phyloP scores from a whole-genome alignment of 371 early-diverging fungal genomes.

The Thermomucor indicae-seudaticae region DNA sequence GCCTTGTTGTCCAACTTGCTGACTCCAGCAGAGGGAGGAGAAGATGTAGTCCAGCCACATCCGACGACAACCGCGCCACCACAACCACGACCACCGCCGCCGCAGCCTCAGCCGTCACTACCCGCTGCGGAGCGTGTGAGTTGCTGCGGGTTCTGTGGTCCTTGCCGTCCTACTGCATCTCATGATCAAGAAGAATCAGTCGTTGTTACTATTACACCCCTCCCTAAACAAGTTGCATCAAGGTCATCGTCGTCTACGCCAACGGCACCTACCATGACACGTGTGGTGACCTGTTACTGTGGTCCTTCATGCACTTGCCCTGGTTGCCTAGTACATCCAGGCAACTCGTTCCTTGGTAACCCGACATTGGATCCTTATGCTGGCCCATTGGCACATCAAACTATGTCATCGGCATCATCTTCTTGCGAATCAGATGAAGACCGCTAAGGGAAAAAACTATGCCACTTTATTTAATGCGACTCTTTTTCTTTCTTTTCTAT shows the following conservation, averaged over 20 bases:
- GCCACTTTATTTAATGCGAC: no score
- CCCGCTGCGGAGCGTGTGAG: not conserved
- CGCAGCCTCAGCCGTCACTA: not conserved
- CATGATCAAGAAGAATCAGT: constrained; percentile 30
- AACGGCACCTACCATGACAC: constrained; percentile 8
- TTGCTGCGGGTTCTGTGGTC: not conserved
- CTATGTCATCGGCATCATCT: not conserved
- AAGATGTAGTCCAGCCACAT: not conserved
- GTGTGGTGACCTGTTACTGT: constrained; percentile 25
- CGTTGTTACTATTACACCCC: constrained; percentile 42
- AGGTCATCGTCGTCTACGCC: constrained; percentile 1
- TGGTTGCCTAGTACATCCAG: constrained; percentile 24
- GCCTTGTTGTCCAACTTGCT: constrained; percentile 23
- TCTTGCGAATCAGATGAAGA: not conserved
- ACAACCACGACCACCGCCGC: not conserved
- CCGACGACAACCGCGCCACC: not conserved
- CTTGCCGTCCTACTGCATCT: not conserved
- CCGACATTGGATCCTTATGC: constrained; percentile 16
- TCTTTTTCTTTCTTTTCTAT: no score
- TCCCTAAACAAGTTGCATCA: constrained; percentile 6
- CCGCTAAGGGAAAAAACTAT: not conserved
- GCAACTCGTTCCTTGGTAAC: constrained; percentile 4
- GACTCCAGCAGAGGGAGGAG: not conserved
- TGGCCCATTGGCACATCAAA: constrained; percentile 7
- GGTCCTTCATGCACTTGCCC: constrained; percentile 18